phyloP scores from a whole-genome alignment of 2,329 filamentous ascomycete species.

The Parastagonospora nodorum region DNA sequence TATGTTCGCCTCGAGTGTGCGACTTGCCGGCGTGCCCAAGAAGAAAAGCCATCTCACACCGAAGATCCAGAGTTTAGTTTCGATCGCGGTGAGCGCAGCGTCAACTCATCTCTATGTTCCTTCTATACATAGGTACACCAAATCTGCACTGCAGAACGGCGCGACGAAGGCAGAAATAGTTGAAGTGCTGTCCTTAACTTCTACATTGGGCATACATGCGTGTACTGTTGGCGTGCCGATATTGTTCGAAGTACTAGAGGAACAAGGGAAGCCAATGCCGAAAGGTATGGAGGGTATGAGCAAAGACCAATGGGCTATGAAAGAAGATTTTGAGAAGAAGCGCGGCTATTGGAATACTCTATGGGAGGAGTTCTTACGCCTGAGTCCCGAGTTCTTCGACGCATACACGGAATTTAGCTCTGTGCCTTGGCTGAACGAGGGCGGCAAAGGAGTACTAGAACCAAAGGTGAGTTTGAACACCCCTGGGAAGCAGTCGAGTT shows the following conservation, averaged over 20 bases:
- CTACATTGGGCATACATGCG: slow-evolving; percentile 54
- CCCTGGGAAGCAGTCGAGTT: background rate
- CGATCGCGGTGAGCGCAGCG: slow-evolving; percentile 51
- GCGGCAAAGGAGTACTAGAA: slow-evolving; percentile 43
- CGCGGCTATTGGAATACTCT: slow-evolving; percentile 55
- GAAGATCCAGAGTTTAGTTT: slow-evolving; percentile 52
- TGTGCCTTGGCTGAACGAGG: slow-evolving; percentile 48
- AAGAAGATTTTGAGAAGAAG: slow-evolving; percentile 51
- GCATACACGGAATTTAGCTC: slow-evolving; percentile 54
- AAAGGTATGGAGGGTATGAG: slow-evolving; percentile 41
- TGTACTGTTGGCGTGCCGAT: slow-evolving; percentile 55
- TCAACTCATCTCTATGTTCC: slow-evolving; percentile 53
- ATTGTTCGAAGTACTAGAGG: slow-evolving; percentile 53
- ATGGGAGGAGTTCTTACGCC: slow-evolving; percentile 52
- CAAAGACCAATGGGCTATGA: slow-evolving; percentile 45
- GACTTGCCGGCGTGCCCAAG: slow-evolving; percentile 34
- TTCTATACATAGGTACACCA: slow-evolving; percentile 49
- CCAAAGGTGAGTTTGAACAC: slow-evolving; percentile 45
- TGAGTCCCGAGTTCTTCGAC: slow-evolving; percentile 56
- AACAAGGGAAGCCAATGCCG: slow-evolving; percentile 45
- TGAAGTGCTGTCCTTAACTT: slow-evolving; percentile 52
- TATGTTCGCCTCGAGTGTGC: slow-evolving; percentile 37
- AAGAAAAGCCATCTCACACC: slow-evolving; percentile 42
- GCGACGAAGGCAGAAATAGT: slow-evolving; percentile 52
- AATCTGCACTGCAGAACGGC: slow-evolving; percentile 47